Evolutionary conservation across 768 basidiomycete genomes (phyloP).

Genomic region (Boletellus emodensis): DNA sequence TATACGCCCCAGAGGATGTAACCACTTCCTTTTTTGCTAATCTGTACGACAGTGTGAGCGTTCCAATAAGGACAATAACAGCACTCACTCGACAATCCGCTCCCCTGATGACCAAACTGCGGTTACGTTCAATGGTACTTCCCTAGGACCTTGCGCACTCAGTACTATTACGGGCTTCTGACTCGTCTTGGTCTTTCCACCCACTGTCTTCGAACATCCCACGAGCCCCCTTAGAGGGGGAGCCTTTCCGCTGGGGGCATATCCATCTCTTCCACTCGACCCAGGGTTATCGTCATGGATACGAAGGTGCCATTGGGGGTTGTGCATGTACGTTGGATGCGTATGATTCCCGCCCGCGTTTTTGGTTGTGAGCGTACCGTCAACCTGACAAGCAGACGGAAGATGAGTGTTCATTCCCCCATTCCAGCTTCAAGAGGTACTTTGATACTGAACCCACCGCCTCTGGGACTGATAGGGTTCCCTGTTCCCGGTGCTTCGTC

Average conservation of each 20-base stretch:
- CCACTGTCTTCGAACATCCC: constrained; percentile 7
- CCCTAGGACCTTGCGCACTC: constrained; percentile 53
- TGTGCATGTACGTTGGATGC: constrained; percentile 78
- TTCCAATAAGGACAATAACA: background rate
- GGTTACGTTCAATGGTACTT: constrained; percentile 69
- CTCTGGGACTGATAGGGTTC: background rate
- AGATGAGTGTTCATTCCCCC: background rate
- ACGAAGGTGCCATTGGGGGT: constrained; percentile 80
- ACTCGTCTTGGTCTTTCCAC: background rate
- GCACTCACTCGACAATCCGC: constrained; percentile 68
- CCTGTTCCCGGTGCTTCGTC: constrained; percentile 33
- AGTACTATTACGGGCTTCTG: constrained; percentile 42
- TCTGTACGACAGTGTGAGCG: constrained; percentile 27
- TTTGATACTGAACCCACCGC: constrained; percentile 11
- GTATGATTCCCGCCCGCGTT: constrained; percentile 84
- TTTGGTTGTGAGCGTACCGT: constrained; percentile 58
- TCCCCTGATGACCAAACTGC: constrained; percentile 73
- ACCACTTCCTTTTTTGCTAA: constrained; percentile 65
- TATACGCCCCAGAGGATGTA: constrained; percentile 76
- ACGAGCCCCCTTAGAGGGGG: background rate
- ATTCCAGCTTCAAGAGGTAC: constrained; percentile 2
- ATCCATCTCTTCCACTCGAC: constrained; percentile 1
- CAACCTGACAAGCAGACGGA: constrained; percentile 40
- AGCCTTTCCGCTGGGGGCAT: background rate
- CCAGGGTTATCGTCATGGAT: constrained; percentile 40